phyloP scores from a whole-genome alignment of 2,329 filamentous ascomycete species.

The Simplicillium sp. region DNA sequence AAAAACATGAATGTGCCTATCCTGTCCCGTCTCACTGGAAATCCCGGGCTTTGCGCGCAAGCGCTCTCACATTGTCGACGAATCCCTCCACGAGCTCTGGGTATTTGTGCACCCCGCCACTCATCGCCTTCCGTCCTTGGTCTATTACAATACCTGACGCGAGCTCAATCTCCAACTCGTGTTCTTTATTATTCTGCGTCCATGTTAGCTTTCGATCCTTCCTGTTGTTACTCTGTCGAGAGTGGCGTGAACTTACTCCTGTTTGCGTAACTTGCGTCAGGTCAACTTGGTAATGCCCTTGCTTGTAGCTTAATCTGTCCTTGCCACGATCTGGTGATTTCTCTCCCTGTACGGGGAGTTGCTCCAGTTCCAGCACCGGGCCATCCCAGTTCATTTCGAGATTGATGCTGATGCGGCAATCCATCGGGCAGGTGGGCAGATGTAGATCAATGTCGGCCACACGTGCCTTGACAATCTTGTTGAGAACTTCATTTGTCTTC shows the following conservation, averaged over 20 bases:
- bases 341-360: slow-evolving; percentile 23
- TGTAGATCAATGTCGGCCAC: slow-evolving; percentile 81
- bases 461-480: slow-evolving; percentile 86
- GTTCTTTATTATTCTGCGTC: slow-evolving; percentile 50
- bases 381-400: slow-evolving; percentile 85
- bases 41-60: slow-evolving; percentile 36
- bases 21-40: slow-evolving; percentile 8
- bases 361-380: slow-evolving; percentile 46
- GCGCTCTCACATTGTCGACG: slow-evolving; percentile 60
- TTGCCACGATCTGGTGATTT: slow-evolving; percentile 61
- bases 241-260: slow-evolving; percentile 24
- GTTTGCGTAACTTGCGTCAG: slow-evolving; percentile 74
- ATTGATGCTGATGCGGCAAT: slow-evolving; percentile 91
- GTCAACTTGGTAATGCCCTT: slow-evolving; percentile 82
- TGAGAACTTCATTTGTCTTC: slow-evolving; percentile 58
- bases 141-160: slow-evolving; percentile 53
- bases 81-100: slow-evolving; percentile 62
- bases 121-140: slow-evolving; percentile 50
- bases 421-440: slow-evolving; percentile 67
- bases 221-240: not conserved
- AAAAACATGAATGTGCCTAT: too few species aligned
- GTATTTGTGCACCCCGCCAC: slow-evolving; percentile 48
- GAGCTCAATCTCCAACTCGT: slow-evolving; percentile 75
- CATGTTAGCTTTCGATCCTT: slow-evolving; percentile 15
- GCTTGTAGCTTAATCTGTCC: slow-evolving; percentile 83